Base-by-base conservation (phyloP, 805 yeast genomes). In the Ogataea trehaloabstinens region DNA sequence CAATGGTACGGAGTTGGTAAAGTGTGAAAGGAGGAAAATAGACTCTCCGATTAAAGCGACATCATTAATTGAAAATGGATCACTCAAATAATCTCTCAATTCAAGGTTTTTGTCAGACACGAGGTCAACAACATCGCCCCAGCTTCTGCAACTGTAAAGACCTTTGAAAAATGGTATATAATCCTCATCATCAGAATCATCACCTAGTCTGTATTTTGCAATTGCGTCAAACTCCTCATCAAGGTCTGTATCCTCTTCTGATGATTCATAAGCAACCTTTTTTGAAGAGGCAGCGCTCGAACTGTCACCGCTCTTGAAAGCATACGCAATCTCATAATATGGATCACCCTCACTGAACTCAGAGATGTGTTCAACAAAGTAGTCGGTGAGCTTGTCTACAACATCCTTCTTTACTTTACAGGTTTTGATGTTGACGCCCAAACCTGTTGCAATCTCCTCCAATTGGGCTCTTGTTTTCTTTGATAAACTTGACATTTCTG, bases 391-490 rank as follows among this genome's bases (percentile, higher is more conserved):
- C 29, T 43, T 47, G 17, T 55, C 59, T 22, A 48, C 36, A 19
- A 55, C 45, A 10, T 57, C 64, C 28, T 56, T 56, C 43, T 60
- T 62, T 34, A 57, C 55, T 22, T 51, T 50, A 35, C 53, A 47
- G 2, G 31, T 43, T 17, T 50, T 24, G 31, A 56, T 39, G 28
- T 48, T 55, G 28, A 61, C 41, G 5, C 48, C 48, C 19, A 60
- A 29, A 5, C 53, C 61, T n/a, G 42, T 49, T 12, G 64, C 64
- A n/a, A 62, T 52, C 16, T 55, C 64, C 24, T 42, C 41, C 37
- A 62, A 43, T 37, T 60, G 63, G 20, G 52, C 49, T 35, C 58
- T 61, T 5, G 64, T 62, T 38, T 55, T 59, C 49, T 53, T 61
- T 7, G 45, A 34, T 24, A 60, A 43, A 8, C 31, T 19, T 4